Conservation (phyloP, 345 rosid species). For the Hibiscus mutabilis region DNA sequence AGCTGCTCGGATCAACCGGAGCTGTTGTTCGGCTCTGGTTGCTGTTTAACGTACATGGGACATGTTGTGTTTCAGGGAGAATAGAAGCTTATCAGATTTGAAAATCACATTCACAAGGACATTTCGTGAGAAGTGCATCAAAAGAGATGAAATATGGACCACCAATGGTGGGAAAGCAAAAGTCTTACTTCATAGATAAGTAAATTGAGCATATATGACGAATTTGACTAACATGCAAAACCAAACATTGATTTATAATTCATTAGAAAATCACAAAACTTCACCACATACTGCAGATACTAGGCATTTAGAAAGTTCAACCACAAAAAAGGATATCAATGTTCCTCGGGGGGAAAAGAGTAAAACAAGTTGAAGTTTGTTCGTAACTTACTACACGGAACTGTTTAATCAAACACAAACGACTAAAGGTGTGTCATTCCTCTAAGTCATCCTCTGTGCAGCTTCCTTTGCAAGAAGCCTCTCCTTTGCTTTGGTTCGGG, state of each 20-base stretch:
- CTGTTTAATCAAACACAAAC: background rate
- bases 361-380: background rate
- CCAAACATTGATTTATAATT: background rate
- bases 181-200: too few species aligned
- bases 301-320: background rate
- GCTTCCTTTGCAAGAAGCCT: conserved; percentile 63
- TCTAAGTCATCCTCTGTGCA: conserved; percentile 55
- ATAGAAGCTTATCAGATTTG: conserved; percentile 46
- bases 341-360: background rate
- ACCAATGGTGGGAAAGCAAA: conserved; percentile 35
- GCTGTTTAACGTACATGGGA: conserved; percentile 46
- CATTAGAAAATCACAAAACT: background rate
- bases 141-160: conserved; percentile 41
- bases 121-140: conserved; percentile 48
- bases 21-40: conserved; percentile 5
- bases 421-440: background rate
- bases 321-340: background rate
- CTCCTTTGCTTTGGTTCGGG: conserved; percentile 65
- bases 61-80: conserved; percentile 37
- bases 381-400: background rate
- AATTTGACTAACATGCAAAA: background rate
- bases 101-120: background rate
- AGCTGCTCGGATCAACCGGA: conserved; percentile 7
- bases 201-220: too few species aligned
- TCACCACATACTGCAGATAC: background rate